phyloP scores from a whole-genome alignment of 2,329 filamentous ascomycete genomes.

The Chrysoporthe austroafricana region DNA sequence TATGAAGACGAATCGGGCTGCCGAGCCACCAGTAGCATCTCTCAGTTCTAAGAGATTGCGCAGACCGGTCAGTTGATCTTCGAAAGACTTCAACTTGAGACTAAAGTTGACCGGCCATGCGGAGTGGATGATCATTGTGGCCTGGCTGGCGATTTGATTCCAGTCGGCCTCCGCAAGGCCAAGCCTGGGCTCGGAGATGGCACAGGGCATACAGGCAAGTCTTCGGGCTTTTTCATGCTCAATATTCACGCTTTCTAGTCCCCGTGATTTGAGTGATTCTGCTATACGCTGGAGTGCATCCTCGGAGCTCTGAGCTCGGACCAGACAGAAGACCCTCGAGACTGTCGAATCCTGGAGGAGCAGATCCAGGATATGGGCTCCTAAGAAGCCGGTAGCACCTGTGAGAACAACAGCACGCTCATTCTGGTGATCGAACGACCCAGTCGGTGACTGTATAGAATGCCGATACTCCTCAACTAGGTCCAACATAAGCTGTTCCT shows the following conservation, averaged over 20 bases:
- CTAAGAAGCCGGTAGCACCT: constrained; percentile 42
- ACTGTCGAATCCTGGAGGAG: constrained; percentile 45
- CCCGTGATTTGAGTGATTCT: constrained; percentile 27
- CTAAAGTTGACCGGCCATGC: constrained; percentile 63
- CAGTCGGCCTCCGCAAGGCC: constrained; percentile 51
- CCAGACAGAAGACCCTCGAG: constrained; percentile 57
- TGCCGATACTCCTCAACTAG: constrained; percentile 37
- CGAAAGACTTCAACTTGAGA: constrained; percentile 51
- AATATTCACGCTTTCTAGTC: constrained; percentile 29
- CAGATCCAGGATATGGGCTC: constrained; percentile 53
- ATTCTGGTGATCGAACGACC: constrained; percentile 10
- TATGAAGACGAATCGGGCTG: constrained; percentile 34
- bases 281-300: constrained; percentile 49
- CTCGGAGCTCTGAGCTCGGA: constrained; percentile 50
- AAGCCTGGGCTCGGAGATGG: constrained; percentile 51
- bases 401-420: constrained; percentile 33
- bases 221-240: constrained; percentile 37
- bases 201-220: constrained; percentile 51
- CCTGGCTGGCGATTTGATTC: constrained; percentile 43
- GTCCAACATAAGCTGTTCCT: constrained; percentile 34
- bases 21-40: constrained; percentile 17
- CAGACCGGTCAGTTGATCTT: constrained; percentile 49
- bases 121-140: constrained; percentile 53
- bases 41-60: constrained; percentile 44
- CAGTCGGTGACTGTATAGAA: constrained; percentile 23